phyloP scores from a whole-genome alignment of 441 rosid genomes.

The Erodium trifolium region DNA sequence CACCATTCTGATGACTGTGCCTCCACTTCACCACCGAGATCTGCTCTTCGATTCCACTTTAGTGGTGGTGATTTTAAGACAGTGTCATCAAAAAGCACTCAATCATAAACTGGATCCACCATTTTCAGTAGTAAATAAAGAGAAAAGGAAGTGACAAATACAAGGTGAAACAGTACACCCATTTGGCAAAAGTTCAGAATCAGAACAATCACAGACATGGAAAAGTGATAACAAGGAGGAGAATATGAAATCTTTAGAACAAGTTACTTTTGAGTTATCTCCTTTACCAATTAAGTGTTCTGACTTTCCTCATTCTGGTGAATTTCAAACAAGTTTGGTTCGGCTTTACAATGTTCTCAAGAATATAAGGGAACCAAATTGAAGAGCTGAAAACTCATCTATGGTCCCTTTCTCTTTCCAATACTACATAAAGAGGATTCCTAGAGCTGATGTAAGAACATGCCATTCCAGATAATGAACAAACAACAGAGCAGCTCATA shows the following conservation, averaged over 20 bases:
- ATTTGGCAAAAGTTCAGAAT: neutral
- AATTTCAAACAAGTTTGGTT: neutral
- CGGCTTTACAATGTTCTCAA: slow-evolving; percentile 4
- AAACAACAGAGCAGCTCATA: too few species aligned
- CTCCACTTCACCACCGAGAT: too few species aligned
- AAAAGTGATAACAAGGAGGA: neutral
- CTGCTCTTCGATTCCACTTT: neutral
- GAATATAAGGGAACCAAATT: neutral
- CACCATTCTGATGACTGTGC: too few species aligned
- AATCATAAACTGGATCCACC: neutral
- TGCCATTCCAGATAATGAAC: neutral
- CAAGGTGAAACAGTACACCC: neutral
- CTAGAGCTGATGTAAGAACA: neutral
- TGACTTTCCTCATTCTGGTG: too few species aligned
- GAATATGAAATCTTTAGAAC: neutral
- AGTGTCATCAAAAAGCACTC: neutral
- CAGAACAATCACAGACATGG: neutral
- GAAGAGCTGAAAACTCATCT: neutral
- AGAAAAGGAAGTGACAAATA: neutral
- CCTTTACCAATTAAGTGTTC: too few species aligned
- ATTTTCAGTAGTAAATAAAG: neutral
- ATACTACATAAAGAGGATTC: slow-evolving; percentile 6
- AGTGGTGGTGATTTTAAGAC: neutral
- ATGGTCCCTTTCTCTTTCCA: neutral
- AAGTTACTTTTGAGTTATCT: too few species aligned